Percentiles rank a stretch among this genome's conserved stretches.
phyloP scores from a whole-genome alignment of 1,139 yeast species.

The Candida glucosophila region DNA sequence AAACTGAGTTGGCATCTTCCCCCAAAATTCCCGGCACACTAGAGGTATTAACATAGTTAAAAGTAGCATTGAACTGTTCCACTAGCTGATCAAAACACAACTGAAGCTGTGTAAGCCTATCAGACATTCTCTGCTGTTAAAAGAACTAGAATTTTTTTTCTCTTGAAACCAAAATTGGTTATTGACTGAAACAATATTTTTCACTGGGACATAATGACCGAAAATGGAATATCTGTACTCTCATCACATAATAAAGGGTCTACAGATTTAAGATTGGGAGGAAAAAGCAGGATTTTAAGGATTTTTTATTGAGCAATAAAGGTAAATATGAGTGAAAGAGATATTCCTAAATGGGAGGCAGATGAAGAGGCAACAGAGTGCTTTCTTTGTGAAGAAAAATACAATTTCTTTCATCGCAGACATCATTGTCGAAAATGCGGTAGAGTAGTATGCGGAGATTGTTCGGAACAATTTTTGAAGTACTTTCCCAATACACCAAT shows the following conservation, averaged over 20 bases:
- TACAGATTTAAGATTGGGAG: too few relatives aligned
- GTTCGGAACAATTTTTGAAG: constrained; percentile 43
- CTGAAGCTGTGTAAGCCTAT: constrained; percentile 86
- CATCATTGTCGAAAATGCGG: constrained; percentile 94
- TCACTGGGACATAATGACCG: too few relatives aligned
- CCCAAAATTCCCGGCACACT: constrained; percentile 33
- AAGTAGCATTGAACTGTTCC: constrained; percentile 86
- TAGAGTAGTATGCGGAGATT: constrained; percentile 58
- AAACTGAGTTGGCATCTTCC: constrained; percentile 28
- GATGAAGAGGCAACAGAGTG: constrained; percentile 60
- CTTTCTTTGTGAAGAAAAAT: constrained; percentile 47
- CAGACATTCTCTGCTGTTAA: constrained; percentile 42
- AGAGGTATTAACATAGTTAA: constrained; percentile 66
- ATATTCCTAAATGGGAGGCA: constrained; percentile 66
- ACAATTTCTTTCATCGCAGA: constrained; percentile 64
- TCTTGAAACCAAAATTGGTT: too few relatives aligned
- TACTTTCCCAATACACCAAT: constrained; percentile 35
- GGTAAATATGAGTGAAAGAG: constrained; percentile 1
- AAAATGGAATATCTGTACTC: too few relatives aligned
- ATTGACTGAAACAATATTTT: not conserved
- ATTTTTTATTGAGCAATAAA: too few relatives aligned
- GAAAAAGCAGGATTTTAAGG: too few relatives aligned
- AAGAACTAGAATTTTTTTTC: not conserved
- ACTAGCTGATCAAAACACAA: constrained; percentile 85
- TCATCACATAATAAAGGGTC: too few relatives aligned